Base-by-base conservation (phyloP, 306 rosid species). In the Sicyos edulis region DNA sequence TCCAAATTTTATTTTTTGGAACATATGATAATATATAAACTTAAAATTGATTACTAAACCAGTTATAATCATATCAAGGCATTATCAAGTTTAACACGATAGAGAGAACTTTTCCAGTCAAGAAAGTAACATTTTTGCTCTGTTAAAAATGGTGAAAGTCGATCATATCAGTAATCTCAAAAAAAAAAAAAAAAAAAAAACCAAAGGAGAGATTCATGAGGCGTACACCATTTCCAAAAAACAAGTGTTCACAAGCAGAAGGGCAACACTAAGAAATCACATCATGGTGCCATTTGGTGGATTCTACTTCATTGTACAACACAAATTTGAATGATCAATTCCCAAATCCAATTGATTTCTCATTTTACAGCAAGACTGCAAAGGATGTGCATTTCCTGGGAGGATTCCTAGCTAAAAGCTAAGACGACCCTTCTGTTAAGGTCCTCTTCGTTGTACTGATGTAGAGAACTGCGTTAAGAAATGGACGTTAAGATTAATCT, bases 371-470 rank as follows among this genome's bases (percentile, higher is more conserved):
- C 70, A 37, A n/a, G 45, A 29, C 45, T 37, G 51, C 50, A 32
- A 71, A 53, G 42, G 56, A 29, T 49, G 24, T 15, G 60, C 74
- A 26, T 72, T 54, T 58, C 66, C 21, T 56, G 21, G 16, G 42
- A 20, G 21, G 16, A 54, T 20, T 17, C 26, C 20, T 58, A 40
- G 34, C 75, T 10, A 1, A 49, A 49, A 2, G 49, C 70, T 37
- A 40, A 10, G 87, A 90, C 2, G 92, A 95, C 74, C 96, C 98
- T 49, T 92, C 96, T 5, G 96, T 91, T 59, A 86, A 77, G 24
- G 96, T 84, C 89, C 96, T 90, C 87, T 87, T 92, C 9, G 98
- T 81, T 15, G 98, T 92, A 80, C 96, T 92, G 62, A 92, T 92
- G 85, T 92, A 92, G 16, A 92, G 86, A 86, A 92, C 98, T 92